Conservation (phyloP, 768 basidiomycete species). For the Rhodotorula graminis region DNA sequence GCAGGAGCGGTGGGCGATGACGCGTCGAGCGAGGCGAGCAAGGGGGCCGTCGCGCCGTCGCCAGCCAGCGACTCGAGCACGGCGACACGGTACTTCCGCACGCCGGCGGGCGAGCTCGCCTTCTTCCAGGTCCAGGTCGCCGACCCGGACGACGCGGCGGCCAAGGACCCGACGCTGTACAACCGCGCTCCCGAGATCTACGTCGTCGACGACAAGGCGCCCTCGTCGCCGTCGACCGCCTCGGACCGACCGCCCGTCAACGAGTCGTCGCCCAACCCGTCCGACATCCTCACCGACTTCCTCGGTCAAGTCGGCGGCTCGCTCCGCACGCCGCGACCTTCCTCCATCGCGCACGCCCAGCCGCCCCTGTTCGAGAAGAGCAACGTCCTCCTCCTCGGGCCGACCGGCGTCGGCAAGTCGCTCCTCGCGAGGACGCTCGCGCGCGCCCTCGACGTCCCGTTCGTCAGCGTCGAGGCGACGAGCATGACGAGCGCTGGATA, state of each 20-base stretch:
- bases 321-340: background rate
- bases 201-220: background rate
- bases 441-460: conserved; percentile 83
- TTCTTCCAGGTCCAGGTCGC: background rate
- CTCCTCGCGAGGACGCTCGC: conserved; percentile 87
- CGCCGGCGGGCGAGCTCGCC: background rate
- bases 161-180: background rate
- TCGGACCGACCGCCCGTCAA: background rate
- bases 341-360: background rate
- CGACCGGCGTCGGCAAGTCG: conserved; percentile 47
- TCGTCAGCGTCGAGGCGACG: conserved; percentile 88
- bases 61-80: background rate
- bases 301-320: conserved; percentile 10
- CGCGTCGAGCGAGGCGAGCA: background rate
- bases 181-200: conserved; percentile 1
- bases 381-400: conserved; percentile 76
- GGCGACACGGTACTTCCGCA: background rate
- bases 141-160: background rate
- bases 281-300: conserved; percentile 19
- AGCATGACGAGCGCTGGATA: conserved; percentile 75
- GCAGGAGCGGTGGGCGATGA: background rate
- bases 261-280: background rate
- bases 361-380: conserved; percentile 64
- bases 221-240: no score
- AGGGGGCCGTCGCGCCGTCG: no score